Percentiles rank a stretch among this genome's conserved stretches.
phyloP scores from a whole-genome alignment of 23 red algal genomes.

The Rhodosorus marinus region DNA sequence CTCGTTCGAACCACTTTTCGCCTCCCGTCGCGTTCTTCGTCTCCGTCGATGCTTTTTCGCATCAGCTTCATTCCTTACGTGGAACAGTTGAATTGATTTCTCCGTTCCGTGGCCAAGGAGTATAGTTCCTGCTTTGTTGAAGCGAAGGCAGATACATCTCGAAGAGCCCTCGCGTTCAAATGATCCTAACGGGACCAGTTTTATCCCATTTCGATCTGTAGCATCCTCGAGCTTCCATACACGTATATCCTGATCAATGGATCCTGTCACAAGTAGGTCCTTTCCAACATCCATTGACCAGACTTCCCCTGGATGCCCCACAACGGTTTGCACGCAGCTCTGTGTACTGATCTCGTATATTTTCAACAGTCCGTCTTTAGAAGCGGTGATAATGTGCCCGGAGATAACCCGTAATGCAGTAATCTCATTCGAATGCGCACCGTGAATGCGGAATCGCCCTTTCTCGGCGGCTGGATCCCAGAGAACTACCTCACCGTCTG shows the following conservation, averaged over 20 bases:
- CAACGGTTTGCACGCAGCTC: conserved; percentile 70
- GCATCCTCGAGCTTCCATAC: conserved; percentile 7
- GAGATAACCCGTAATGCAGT: conserved; percentile 14
- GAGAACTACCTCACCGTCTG: conserved; percentile 45
- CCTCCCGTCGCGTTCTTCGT: neutral
- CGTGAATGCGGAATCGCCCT: conserved; percentile 35
- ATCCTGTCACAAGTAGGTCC: conserved; percentile 29
- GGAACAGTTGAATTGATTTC: conserved; percentile 29
- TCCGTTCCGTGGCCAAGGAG: conserved; percentile 23
- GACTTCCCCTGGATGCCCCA: conserved; percentile 44
- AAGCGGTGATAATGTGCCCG: conserved; percentile 18
- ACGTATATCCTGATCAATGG: conserved; percentile 20
- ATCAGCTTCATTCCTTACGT: conserved; percentile 8
- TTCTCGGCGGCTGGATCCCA: conserved; percentile 34
- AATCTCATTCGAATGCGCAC: conserved; percentile 35
- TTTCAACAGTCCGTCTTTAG: conserved; percentile 42
- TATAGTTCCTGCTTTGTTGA: no score
- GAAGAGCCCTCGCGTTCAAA: no score
- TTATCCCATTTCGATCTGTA: no score
- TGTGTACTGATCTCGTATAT: conserved; percentile 33
- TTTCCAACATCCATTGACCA: conserved; percentile 17
- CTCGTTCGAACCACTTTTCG: neutral
- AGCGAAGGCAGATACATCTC: no score
- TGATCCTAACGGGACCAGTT: no score
- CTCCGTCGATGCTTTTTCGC: conserved; percentile 22